A percentile compares a stretch with the other conserved stretches of the same genome.
phyloP scores from a whole-genome alignment of 2,329 filamentous ascomycete species.

The Diaporthe eres region DNA sequence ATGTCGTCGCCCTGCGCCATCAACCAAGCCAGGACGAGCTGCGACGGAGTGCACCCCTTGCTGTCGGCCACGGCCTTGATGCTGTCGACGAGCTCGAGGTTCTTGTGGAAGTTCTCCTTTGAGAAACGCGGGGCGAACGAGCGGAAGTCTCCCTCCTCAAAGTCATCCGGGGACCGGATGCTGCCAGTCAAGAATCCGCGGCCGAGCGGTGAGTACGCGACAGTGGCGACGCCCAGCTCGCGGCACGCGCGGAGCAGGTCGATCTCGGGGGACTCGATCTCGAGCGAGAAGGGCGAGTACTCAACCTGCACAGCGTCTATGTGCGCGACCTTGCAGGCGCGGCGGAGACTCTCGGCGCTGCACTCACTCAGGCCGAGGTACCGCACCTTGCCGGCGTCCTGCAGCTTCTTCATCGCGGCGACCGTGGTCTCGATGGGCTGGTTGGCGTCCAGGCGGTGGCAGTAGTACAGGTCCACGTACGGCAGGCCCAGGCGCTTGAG shows the following conservation, averaged over 20 bases:
- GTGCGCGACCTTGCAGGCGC: slow-evolving; percentile 62
- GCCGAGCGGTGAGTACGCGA: slow-evolving; percentile 58
- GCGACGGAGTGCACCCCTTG: slow-evolving; percentile 60
- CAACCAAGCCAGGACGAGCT: slow-evolving; percentile 72
- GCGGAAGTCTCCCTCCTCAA: slow-evolving; percentile 54
- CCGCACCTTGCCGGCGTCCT: slow-evolving; percentile 66
- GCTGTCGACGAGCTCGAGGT: slow-evolving; percentile 52
- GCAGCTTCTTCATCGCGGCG: slow-evolving; percentile 58
- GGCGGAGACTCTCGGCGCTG: slow-evolving; percentile 62
- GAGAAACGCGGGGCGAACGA: slow-evolving; percentile 56
- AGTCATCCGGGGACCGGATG: slow-evolving; percentile 55
- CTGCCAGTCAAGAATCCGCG: slow-evolving; percentile 59
- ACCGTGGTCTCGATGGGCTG: slow-evolving; percentile 64
- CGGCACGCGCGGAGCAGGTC: slow-evolving; percentile 59
- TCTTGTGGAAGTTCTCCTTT: slow-evolving; percentile 64
- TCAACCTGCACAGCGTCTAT: slow-evolving; percentile 69
- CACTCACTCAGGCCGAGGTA: slow-evolving; percentile 66
- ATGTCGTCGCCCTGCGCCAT: slow-evolving; percentile 59
- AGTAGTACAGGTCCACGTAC: slow-evolving; percentile 63
- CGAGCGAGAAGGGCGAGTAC: slow-evolving; percentile 63
- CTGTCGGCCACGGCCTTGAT: slow-evolving; percentile 47
- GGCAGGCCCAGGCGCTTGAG: slow-evolving; percentile 57
- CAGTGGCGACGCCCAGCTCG: slow-evolving; percentile 60
- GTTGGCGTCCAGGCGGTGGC: slow-evolving; percentile 58
- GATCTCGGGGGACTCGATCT: slow-evolving; percentile 60